These are phyloP conservation scores for Boletellus ananiceps DNA, from an alignment of 768 basidiomycete species.

Conservation along the genomic window DNA sequence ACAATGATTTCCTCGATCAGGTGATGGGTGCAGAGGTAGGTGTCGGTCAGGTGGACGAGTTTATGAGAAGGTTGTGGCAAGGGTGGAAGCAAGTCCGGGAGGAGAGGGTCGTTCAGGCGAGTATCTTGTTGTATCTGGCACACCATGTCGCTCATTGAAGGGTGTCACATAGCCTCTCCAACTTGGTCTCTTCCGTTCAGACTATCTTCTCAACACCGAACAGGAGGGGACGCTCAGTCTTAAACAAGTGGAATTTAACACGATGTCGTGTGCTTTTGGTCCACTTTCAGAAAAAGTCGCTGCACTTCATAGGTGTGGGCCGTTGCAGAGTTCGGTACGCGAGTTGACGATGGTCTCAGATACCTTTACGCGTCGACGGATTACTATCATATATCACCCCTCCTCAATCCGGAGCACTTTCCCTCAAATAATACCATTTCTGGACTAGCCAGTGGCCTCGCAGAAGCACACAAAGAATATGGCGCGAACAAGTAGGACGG, in stretches of 20 bases:
- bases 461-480: slow-evolving; percentile 76
- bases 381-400: slow-evolving; percentile 59
- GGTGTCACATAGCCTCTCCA: slow-evolving; percentile 57
- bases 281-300: slow-evolving; percentile 62
- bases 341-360: slow-evolving; percentile 35
- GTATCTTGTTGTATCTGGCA: background rate
- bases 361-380: slow-evolving; percentile 61
- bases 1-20: slow-evolving; percentile 72
- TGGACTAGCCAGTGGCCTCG: slow-evolving; percentile 71
- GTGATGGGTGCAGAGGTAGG: slow-evolving; percentile 79
- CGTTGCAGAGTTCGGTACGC: too few species aligned
- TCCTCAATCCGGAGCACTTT: slow-evolving; percentile 51
- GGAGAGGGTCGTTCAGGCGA: slow-evolving; percentile 55
- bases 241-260: slow-evolving; percentile 98
- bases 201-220: slow-evolving; percentile 80
- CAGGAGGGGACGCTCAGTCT: slow-evolving; percentile 37
- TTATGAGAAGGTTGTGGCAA: slow-evolving; percentile 81
- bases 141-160: slow-evolving; percentile 2
- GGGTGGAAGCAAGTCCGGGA: slow-evolving; percentile 78
- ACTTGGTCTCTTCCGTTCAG: slow-evolving; percentile 89
- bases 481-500: slow-evolving; percentile 43
- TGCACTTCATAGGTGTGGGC: slow-evolving; percentile 76
- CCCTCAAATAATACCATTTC: slow-evolving; percentile 70
- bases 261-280: slow-evolving; percentile 91
- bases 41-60: slow-evolving; percentile 79